Evolutionary conservation across 176 grass and related monocot genomes (phyloP), one percentile per base, ranked within the genome.

Genomic region (Areca catechu): DNA sequence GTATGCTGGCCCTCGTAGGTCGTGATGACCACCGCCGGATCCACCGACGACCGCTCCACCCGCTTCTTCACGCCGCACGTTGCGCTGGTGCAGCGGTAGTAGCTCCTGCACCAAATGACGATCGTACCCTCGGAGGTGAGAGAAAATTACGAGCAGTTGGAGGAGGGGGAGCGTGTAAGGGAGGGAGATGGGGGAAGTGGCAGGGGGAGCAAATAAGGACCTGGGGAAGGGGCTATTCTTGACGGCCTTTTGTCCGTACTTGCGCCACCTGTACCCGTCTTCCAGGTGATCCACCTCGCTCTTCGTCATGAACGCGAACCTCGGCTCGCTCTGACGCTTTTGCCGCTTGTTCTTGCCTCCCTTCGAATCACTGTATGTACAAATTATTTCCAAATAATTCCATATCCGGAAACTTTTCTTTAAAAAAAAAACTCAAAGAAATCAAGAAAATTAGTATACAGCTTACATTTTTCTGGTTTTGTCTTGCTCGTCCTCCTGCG

Each of bases 21-120:
- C 54, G 89, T 94, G 77, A 94, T 88, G 43, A 94, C 89, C 89
- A 94, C 88, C 62, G 84, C 68, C 1, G 89, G 89, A 62, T 94
- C 89, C 53, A 88, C 89, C 20, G 80, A 84, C 43, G 84, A 72
- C 69, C 89, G 73, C 77, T 94, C 89, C 54, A 94, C 85, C 17
- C 89, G 72, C 70, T 94, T 94, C 77, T 94, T 94, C 77, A 94
- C 89, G 28, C 74, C 71, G 56, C 89, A 94, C 50, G 73, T 88
- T 62, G 88, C 84, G 72, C 88, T 84, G 15, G 89, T 88, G 68
- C 89, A 94, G 19, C 89, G 71, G 61, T 94, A 94, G 67, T 94
- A 94, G 80, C 89, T 94, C 84, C 89, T 94, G 62, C 74, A 1
- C 34, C 34, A 43, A n/a, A 12, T 43, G 34, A 43, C 34, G 34